Base-by-base conservation (phyloP, 768 basidiomycete genomes). In the Rhodotorula diobovata region DNA sequence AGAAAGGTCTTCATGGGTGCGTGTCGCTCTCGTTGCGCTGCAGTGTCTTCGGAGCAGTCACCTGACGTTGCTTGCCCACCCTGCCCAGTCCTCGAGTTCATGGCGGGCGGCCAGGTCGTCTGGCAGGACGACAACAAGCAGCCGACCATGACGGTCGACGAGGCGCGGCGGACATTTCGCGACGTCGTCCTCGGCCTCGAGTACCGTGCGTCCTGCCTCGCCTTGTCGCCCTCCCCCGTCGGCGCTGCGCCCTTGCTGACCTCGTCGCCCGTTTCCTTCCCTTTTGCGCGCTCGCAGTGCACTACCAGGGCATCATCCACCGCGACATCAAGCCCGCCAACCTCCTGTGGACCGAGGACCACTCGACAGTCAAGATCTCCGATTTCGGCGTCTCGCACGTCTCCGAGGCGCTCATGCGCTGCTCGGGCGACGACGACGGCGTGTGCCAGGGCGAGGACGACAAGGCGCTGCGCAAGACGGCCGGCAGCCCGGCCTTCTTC, bases 271-370 rank as follows among this genome's bases (percentile, higher is more conserved):
- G n/a, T n/a, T n/a, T n/a, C n/a, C n/a, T n/a, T n/a, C n/a, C n/a
- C n/a, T n/a, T n/a, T n/a, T n/a, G n/a, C n/a, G n/a, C 20, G 30
- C 25, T 32, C 25, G n/a, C 78, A 98, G 95, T 99, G 3, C 96
- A 99, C 79, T 87, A 89, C 77, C 93, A 98, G 79, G 96, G 95
- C 34, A 98, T 99, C 80, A 97, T 99, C 61, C 96, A 99, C 81
- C 91, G 96, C 67, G 96, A 99, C 82, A 98, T 99, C 83, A 99
- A 99, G 79, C 96, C 96, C 37, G 91, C 93, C 57, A 99, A 99
- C 81, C 87, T 99, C 34, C 85, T 99, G 39, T 93, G 91, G 88
- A 89, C 90, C 6, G 84, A 85, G 37, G 90, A 95, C 82, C 88
- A 90, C 63, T 86, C 86, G 69, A 86, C 86, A 68, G 94, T 98